Conservation (phyloP, 371 early-diverging fungal genomes). For the Batkoa obscura region DNA sequence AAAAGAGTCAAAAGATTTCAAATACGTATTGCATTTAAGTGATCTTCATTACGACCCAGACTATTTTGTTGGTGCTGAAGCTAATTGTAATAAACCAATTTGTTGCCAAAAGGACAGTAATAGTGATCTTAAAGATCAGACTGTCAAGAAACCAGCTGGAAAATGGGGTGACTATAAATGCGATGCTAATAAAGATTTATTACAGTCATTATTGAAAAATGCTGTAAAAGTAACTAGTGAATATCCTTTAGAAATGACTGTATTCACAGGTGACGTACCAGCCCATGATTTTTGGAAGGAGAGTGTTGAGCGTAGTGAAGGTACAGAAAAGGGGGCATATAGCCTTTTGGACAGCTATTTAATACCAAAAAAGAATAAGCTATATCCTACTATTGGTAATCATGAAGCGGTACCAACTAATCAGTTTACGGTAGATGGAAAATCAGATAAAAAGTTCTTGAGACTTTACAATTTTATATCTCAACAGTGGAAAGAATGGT, state of each 20-base stretch:
- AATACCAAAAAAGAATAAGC: conserved; percentile 10
- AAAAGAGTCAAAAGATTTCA: neutral
- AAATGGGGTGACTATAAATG: conserved; percentile 13
- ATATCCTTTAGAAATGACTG: conserved; percentile 22
- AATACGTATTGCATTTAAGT: conserved; percentile 2
- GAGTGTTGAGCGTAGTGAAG: conserved; percentile 13
- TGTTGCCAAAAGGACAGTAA: conserved; percentile 4
- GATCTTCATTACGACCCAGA: conserved; percentile 5
- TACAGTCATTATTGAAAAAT: conserved; percentile 19
- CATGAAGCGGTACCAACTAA: conserved; percentile 10
- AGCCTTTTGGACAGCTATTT: conserved; percentile 2
- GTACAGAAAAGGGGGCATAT: conserved; percentile 15
- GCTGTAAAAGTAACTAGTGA: conserved; percentile 17
- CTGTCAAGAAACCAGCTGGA: conserved; percentile 9
- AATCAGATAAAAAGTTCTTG: neutral
- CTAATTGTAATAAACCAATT: neutral
- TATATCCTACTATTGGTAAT: conserved; percentile 17
- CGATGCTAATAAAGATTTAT: conserved; percentile 20
- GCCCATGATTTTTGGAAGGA: conserved; percentile 38
- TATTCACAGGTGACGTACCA: conserved; percentile 38
- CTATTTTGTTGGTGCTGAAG: conserved; percentile 4
- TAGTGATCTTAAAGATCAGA: neutral
- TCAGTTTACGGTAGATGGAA: conserved; percentile 7
- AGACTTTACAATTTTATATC: conserved; percentile 3
- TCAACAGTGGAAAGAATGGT: conserved; percentile 10